Base-by-base conservation (phyloP, 2,329 filamentous ascomycete species). In the Sclerotinia nivalis region DNA sequence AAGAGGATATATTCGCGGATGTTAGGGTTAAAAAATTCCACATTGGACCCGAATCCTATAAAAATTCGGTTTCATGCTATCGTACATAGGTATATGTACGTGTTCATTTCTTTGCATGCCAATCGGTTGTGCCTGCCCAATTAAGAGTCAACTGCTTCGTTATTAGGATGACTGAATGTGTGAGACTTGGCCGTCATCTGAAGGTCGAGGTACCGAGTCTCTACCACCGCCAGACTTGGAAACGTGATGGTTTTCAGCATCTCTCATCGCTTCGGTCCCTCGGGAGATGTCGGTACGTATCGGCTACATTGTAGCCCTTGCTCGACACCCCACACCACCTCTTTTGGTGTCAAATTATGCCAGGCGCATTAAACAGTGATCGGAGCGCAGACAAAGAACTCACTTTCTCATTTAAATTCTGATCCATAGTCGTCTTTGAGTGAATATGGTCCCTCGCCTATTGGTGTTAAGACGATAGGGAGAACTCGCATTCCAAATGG, bases 211-310 rank as follows among this genome's bases (percentile, higher is more conserved):
- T 22, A 85, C 81, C 6, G 84, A 83, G 47, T 82, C 80, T 31
- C 78, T 77, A 31, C 37, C 37, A 40, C 37, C 3, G 37, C 79
- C 78, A 37, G 82, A 81, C 74, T 89, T 90, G 75, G 90, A 86
- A 74, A 90, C 90, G 77, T 89, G 88, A 78, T 89, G 86, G 1
- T 81, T 80, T 28, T 86, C 87, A 50, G 89, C 83, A 81, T 91
- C 80, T 50, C 74, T 77, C 81, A 82, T 82, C 69, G 81, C 79
- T 76, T 82, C 80, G 22, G 76, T 78, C 10, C 77, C 76, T 13
- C 76, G 77, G 61, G 76, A 74, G 18, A 78, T 78, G 37, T 74
- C 71, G 3, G 76, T 81, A 25, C 4, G 37, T 40, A 13, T 9
- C 12, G 37, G 37, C 10, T 13, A 13, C 4, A 40, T 40, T 76